Evolutionary conservation across 805 yeast genomes (phyloP).

Genomic region (Nakazawaea siamensis): DNA sequence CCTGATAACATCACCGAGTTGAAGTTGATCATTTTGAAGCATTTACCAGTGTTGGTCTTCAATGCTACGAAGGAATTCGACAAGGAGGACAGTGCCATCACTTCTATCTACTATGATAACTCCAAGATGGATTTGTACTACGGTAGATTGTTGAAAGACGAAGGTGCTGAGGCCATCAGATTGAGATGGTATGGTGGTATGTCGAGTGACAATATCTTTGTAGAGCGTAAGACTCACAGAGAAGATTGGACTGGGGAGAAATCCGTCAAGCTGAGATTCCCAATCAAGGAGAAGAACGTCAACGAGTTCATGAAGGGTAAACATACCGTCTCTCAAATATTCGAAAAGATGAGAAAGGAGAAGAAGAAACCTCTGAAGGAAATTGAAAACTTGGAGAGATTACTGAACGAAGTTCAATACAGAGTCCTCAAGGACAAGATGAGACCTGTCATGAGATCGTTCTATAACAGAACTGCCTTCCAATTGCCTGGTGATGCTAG

Average conservation of each 20-base stretch:
- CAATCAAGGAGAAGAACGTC: constrained; percentile 83
- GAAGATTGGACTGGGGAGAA: constrained; percentile 90
- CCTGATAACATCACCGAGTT: constrained; percentile 97
- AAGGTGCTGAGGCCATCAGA: constrained; percentile 98
- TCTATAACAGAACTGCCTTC: constrained; percentile 97
- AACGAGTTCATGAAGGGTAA: constrained; percentile 79
- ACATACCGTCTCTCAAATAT: constrained; percentile 81
- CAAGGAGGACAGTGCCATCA: constrained; percentile 89
- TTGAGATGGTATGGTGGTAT: constrained; percentile 99
- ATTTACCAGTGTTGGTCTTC: constrained; percentile 93
- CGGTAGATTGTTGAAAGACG: constrained; percentile 91
- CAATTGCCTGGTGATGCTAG: constrained; percentile 99
- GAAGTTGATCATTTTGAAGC: constrained; percentile 86
- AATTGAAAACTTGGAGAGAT: constrained; percentile 83
- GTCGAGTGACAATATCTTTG: constrained; percentile 69
- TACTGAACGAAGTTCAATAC: constrained; percentile 91
- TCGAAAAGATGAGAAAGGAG: constrained; percentile 87
- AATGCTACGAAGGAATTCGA: constrained; percentile 95
- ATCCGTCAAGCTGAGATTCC: constrained; percentile 95
- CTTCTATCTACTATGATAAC: constrained; percentile 94
- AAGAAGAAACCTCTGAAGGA: constrained; percentile 84
- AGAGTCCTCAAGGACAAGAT: constrained; percentile 65
- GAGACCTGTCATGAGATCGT: constrained; percentile 93
- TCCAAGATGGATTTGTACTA: constrained; percentile 82
- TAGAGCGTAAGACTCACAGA: constrained; percentile 93